Evolutionary conservation across 345 rosid genomes (phyloP).

Genomic region (Lenwebbia sp.): DNA sequence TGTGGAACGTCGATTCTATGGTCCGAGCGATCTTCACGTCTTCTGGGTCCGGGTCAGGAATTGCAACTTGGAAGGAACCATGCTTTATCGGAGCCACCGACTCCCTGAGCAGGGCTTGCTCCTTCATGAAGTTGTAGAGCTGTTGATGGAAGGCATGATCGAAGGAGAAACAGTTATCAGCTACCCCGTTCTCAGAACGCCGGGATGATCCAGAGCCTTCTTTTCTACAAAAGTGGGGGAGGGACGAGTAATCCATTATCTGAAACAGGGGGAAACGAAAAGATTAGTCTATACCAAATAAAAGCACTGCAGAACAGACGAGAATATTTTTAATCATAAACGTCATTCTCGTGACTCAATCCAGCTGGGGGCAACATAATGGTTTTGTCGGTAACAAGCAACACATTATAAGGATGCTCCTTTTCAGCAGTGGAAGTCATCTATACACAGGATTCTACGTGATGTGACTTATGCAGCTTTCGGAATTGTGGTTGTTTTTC

Average conservation of each 20-base stretch:
- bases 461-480: not conserved
- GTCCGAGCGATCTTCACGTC: constrained; percentile 47
- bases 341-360: not conserved
- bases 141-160: constrained; percentile 84
- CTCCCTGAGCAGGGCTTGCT: constrained; percentile 26
- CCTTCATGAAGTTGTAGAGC: constrained; percentile 62
- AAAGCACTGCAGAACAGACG: not conserved
- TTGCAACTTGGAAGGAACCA: constrained; percentile 71
- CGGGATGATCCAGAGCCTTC: constrained; percentile 73
- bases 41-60: constrained; percentile 51
- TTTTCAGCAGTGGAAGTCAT: not conserved
- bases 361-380: not conserved
- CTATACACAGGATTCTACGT: not conserved
- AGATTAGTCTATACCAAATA: not conserved
- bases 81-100: constrained; percentile 38
- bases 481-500: not conserved
- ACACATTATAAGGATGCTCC: not conserved
- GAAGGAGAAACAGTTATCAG: constrained; percentile 69
- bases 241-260: constrained; percentile 84
- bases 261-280: constrained; percentile 14
- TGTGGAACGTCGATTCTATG: constrained; percentile 66
- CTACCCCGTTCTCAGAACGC: constrained; percentile 23
- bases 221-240: constrained; percentile 86
- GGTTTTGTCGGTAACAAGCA: not conserved
- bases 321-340: not conserved